phyloP scores from a whole-genome alignment of 805 yeast genomes.

The Yamadazyma nakazawae region DNA sequence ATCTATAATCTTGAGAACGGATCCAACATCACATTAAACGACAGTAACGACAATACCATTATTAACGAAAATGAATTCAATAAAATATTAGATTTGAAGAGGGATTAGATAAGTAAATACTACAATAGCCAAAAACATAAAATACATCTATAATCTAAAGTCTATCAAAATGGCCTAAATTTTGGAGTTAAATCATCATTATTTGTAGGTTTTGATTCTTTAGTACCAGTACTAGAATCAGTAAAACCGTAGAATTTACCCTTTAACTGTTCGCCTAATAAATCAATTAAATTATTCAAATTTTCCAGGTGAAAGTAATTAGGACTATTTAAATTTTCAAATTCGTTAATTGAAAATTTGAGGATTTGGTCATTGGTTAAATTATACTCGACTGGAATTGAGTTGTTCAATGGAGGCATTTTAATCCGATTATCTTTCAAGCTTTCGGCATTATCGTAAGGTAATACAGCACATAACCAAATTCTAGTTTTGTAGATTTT shows the following conservation, averaged over 20 bases:
- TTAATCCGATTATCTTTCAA: conserved; percentile 14
- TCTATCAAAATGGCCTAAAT: conserved; percentile 7
- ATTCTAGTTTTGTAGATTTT: conserved; percentile 46
- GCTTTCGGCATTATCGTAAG: conserved; percentile 30
- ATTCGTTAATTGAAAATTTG: conserved; percentile 43
- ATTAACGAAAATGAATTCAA: conserved; percentile 10
- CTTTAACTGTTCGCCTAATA: conserved; percentile 40
- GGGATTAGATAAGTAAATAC: background rate
- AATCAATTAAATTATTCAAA: conserved; percentile 43
- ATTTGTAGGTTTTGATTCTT: background rate
- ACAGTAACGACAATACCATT: conserved; percentile 5
- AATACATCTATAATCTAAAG: conserved; percentile 9
- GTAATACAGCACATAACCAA: conserved; percentile 48
- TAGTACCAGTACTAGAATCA: conserved; percentile 8
- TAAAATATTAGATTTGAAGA: conserved; percentile 4
- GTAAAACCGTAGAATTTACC: conserved; percentile 42
- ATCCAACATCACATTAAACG: conserved; percentile 14
- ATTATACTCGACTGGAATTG: conserved; percentile 37
- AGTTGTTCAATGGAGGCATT: conserved; percentile 11
- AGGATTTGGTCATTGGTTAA: conserved; percentile 38
- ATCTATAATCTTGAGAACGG: conserved; percentile 27
- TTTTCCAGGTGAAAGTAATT: conserved; percentile 53
- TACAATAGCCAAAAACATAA: background rate
- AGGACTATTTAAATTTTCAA: conserved; percentile 39
- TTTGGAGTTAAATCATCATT: conserved; percentile 5